Base-by-base conservation (phyloP, 202 grass and related monocot species). In the Carex arenaria region DNA sequence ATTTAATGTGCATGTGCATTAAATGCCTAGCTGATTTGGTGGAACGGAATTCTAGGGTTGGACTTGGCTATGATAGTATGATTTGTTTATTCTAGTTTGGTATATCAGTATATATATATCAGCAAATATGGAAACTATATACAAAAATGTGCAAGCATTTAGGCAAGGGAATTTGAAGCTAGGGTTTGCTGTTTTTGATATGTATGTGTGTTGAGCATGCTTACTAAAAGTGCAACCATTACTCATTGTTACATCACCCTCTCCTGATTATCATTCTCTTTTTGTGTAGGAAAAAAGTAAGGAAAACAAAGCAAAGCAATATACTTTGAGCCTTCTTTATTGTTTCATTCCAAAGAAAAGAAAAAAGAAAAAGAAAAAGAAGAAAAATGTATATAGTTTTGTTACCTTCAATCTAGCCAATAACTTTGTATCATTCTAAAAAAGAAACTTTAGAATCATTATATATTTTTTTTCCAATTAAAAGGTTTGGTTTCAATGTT, bases 1-100 rank as follows among this genome's bases (percentile, higher is more conserved):
- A 64, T 47, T 62, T 20, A 28, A 65, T 65, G 36, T 65, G 18
- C 61, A 65, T 81, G 79, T 65, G 60, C 79, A 81, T 81, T 81
- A 81, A 81, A 81, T 81, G 79, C 1, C 6, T 81, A 61, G 3
- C 6, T 59, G 53, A 78, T 59, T 31, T 38, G 73, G 7, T 78
- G 53, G 52, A 54, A 78, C 3, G 53, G 73, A 78, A 78, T 7
- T 54, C 73, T 78, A 60, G 28, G 79, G 36, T 30, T 52, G 36
- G 18, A 66, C 38, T 81, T 59, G 49, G 32, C 42, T 64, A 65
- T 80, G 8, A 63, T 80, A 38, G 36, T 38, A 38, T 38, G 38
- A 40, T 40, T 40, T 55, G 43, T 66, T 81, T 66, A 40, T 81
- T 64, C 40, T 26, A 47, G 61, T 66, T 81, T 66, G 23, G 56